Evolutionary conservation across 2,329 filamentous ascomycete species (phyloP), one percentile per base, ranked within the genome.

Genomic region (Scopulariopsis brevicaulis): DNA sequence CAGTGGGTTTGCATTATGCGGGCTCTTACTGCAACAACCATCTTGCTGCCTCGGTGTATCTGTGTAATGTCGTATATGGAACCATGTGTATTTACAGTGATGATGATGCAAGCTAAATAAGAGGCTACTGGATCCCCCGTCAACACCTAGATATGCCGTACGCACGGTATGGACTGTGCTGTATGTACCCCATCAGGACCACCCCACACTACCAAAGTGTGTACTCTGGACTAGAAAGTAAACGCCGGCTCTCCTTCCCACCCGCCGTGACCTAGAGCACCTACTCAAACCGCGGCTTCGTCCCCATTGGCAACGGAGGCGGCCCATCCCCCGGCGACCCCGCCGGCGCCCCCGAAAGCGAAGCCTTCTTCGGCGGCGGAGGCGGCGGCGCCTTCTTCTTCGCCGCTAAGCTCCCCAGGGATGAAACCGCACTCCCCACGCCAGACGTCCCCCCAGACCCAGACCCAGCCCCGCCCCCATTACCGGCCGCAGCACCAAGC

Each of bases 351-450:
- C 59, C 56, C 55, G 34, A 32, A 6, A 24, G 53, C 15, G 7
- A 46, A n/a, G 25, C 80, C 70, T 80, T 83, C 70, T 79, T 81
- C 2, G 75, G 71, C 20, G 76, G 77, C 10, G 77, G 77, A 18
- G 76, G 73, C 46, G 79, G 75, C 4, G 75, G 75, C 11, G 77
- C 74, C 65, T 80, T 82, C 71, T 82, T 83, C 69, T 80, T 82
- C 2, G 65, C 71, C 14, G 68, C 64, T 1, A 69, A 48, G 10
- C 62, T 60, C 4, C 62, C 53, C 20, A 62, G 52, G 5, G 61
- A 57, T 11, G 64, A 25, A 10, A 64, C 48, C 10, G 59, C 12
- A 58, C 20, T 6, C 18, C 43, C n/a, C 25, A 53, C 14, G 25
- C 52, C 53, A 8, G 35, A 53, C 48, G 43, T 22, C n/a, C 32